A percentile compares a stretch with the other conserved stretches of the same genome.
Conservation (phyloP, 139 green algal genomes). For the Chlamydomonas sp. region DNA sequence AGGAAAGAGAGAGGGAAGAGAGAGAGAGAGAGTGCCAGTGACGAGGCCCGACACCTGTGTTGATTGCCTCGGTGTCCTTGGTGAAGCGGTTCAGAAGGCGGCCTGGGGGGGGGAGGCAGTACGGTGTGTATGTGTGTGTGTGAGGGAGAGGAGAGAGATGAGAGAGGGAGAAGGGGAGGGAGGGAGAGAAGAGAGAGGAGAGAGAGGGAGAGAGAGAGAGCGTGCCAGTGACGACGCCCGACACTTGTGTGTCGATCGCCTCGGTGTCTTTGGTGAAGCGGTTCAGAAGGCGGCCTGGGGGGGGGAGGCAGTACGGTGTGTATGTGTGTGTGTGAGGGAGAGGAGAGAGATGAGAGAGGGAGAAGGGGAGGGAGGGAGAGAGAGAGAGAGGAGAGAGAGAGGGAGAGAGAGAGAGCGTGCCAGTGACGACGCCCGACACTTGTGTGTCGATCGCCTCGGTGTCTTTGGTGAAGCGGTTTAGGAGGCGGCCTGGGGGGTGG, state of each 20-base stretch:
- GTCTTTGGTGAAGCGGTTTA: conserved; percentile 81
- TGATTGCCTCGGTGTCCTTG: conserved; percentile 66
- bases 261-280: conserved; percentile 80
- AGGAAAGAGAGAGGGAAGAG: too few species aligned
- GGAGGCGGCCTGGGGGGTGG: conserved; percentile 34
- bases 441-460: too few species aligned
- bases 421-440: too few species aligned
- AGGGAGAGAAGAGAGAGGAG: too few species aligned
- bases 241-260: conserved; percentile 52
- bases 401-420: too few species aligned
- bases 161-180: too few species aligned
- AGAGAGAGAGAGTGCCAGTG: too few species aligned
- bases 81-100: conserved; percentile 76
- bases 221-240: conserved; percentile 27
- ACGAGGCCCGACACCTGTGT: too few species aligned
- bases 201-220: too few species aligned
- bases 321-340: not conserved
- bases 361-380: not conserved
- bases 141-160: not conserved
- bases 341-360: too few species aligned
- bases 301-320: not conserved
- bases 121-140: not conserved
- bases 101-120: conserved; percentile 6
- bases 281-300: conserved; percentile 68
- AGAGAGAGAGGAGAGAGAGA: not conserved